Conservation (phyloP, 176 grass and related monocot species). For the Oryza rufipogon region DNA sequence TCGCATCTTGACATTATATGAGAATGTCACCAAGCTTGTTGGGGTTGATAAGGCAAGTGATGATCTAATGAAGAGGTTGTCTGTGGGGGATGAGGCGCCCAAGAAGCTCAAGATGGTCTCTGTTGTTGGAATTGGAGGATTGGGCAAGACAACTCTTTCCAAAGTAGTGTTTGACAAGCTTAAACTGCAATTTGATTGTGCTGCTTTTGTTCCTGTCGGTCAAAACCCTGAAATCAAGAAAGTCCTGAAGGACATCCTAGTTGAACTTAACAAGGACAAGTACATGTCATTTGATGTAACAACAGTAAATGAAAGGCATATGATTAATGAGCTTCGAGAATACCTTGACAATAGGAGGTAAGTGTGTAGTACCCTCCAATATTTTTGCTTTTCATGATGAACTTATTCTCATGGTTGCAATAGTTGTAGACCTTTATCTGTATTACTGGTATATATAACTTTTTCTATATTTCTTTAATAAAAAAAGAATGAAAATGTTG, state of each 20-base stretch:
- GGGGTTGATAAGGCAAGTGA: not conserved
- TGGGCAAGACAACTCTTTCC: conserved; percentile 31
- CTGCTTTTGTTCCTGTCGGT: not conserved
- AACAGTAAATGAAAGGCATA: too few relatives aligned
- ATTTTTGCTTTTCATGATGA: not conserved
- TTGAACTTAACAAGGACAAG: not conserved
- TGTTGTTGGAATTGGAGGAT: not conserved
- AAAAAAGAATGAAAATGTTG: too few relatives aligned
- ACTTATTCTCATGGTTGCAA: not conserved
- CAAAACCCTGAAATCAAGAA: not conserved
- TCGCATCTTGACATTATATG: not conserved
- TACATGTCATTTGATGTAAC: not conserved
- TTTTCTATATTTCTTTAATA: too few relatives aligned
- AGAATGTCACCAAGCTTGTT: not conserved
- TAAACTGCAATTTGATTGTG: not conserved
- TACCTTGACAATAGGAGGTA: not conserved
- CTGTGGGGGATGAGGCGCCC: not conserved
- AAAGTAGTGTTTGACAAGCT: not conserved
- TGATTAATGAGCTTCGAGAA: not conserved
- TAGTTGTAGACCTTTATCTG: not conserved
- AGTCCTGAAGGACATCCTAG: not conserved
- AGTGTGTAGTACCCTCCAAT: not conserved
- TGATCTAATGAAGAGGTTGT: not conserved
- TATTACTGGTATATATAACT: too few relatives aligned
- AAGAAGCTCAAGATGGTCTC: conserved; percentile 4